Base-by-base conservation (phyloP, 2,329 filamentous ascomycete genomes). In the Coniochaeta pulveracea region DNA sequence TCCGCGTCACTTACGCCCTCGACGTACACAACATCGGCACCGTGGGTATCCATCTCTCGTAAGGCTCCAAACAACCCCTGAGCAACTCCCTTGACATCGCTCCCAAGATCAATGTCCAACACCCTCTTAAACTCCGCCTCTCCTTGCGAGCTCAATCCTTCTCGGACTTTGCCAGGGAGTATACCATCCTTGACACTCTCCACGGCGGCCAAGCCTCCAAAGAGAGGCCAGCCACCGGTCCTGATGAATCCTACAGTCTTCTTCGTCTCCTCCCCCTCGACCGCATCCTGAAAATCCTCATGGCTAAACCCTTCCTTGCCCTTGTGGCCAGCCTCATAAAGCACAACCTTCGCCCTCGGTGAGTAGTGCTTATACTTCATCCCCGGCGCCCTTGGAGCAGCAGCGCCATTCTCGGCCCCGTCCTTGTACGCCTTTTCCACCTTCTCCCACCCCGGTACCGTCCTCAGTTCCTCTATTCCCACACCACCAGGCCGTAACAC, bases 351-450 rank as follows among this genome's bases (percentile, higher is more conserved):
- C 1, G 91, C 93, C 54, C 79, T 84, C 1, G 91, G 91, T 26
- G 88, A 93, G 50, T 98, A 98, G 54, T 98, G 91, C 51, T 91
- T 85, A 54, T 98, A 98, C 58, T 98, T 98, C 91, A 98, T 98
- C 1, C 91, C 91, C 0, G 91, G 91, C 1, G 91, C 91, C 36
- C 85, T 69, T 0, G 91, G 91, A 8, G 70, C 68, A n/a, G 40
- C 33, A 6, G 31, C 61, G 33, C 71, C 73, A 5, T 72, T 79
- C 46, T 85, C 74, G 11, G 75, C 74, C 37, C 70, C 69, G 47
- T 94, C 85, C 49, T 80, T 76, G 55, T 95, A 96, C 9, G 73
- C 89, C 38, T 80, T 75, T 40, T 69, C 65, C 1, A 85, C 83
- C 24, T 72, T 60, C 51, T 86, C 80, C 89, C 91, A 98, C 1